Percentiles rank a stretch among this genome's conserved stretches.
Evolutionary conservation across 2,329 filamentous ascomycete genomes (phyloP).

Genomic region (Dothidotthia symphoricarpi): DNA sequence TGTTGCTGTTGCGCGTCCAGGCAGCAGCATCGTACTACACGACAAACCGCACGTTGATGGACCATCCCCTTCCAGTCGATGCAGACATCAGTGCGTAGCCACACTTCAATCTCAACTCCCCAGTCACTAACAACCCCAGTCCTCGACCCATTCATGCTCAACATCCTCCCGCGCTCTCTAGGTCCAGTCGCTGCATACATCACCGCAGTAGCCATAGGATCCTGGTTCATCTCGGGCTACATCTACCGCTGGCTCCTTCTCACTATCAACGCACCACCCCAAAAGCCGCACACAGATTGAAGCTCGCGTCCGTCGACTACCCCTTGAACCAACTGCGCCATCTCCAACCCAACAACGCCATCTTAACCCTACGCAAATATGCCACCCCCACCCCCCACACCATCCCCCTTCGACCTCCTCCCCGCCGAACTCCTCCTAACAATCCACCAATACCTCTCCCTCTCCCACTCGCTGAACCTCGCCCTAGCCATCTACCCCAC

Average conservation of each 20-base stretch:
- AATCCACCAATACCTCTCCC: conserved; percentile 44
- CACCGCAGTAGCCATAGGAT: conserved; percentile 55
- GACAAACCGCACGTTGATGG: conserved; percentile 72
- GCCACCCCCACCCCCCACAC: conserved; percentile 18
- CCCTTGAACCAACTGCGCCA: neutral
- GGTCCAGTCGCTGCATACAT: conserved; percentile 71
- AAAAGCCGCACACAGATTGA: conserved; percentile 38
- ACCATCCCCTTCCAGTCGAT: conserved; percentile 66
- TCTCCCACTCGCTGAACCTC: conserved; percentile 46
- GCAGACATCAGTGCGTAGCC: conserved; percentile 64
- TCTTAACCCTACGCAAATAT: conserved; percentile 20
- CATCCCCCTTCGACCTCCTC: conserved; percentile 39
- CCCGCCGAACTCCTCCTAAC: conserved; percentile 50
- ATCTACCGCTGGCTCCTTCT: conserved; percentile 39
- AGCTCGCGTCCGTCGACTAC: neutral
- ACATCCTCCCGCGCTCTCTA: conserved; percentile 76
- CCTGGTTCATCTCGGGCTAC: conserved; percentile 52
- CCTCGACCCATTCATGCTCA: conserved; percentile 80
- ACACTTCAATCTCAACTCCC: neutral
- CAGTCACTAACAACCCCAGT: conserved; percentile 48
- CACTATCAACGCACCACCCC: conserved; percentile 15
- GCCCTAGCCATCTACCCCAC: conserved; percentile 49
- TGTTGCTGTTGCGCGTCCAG: conserved; percentile 70
- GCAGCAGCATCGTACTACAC: conserved; percentile 85
- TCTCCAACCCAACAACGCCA: conserved; percentile 18